phyloP scores from a whole-genome alignment of 345 rosid genomes.

The Gossypium raimondii region DNA sequence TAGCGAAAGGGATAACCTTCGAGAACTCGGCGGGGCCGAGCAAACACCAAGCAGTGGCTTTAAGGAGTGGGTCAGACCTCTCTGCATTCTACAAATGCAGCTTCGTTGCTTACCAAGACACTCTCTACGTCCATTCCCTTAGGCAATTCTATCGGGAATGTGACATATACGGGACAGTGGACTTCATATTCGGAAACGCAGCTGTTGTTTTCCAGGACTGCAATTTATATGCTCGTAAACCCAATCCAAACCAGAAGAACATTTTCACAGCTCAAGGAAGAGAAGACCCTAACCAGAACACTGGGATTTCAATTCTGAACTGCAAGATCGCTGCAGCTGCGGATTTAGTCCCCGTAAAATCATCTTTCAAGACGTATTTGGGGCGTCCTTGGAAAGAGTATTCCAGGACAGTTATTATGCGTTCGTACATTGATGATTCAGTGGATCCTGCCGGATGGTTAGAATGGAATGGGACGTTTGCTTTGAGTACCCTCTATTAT shows the following conservation, averaged over 20 bases:
- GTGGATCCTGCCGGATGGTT: conserved; percentile 74
- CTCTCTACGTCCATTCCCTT: conserved; percentile 63
- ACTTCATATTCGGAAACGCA: conserved; percentile 72
- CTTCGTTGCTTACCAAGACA: conserved; percentile 75
- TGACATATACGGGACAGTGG: conserved; percentile 68
- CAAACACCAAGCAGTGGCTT: conserved; percentile 87
- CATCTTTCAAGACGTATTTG: conserved; percentile 44
- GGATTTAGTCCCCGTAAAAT: conserved; percentile 51
- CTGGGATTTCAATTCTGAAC: conserved; percentile 59
- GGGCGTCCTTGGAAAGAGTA: conserved; percentile 82
- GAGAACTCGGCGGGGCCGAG: conserved; percentile 75
- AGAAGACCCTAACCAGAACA: conserved; percentile 48
- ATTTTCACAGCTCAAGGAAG: conserved; percentile 72
- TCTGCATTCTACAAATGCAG: conserved; percentile 71
- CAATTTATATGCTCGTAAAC: conserved; percentile 72
- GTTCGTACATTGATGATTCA: conserved; percentile 52
- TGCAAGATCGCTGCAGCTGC: conserved; percentile 61
- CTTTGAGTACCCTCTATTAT: conserved; percentile 53
- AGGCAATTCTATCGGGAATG: conserved; percentile 75
- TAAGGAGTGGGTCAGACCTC: conserved; percentile 60
- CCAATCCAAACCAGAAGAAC: conserved; percentile 46
- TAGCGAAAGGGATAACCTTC: conserved; percentile 69
- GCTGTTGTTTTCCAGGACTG: conserved; percentile 67
- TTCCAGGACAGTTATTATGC: conserved; percentile 61
- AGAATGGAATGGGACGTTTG: conserved; percentile 55